These are phyloP conservation scores for Simplicillium sp. DNA, from an alignment of 2,329 filamentous ascomycete genomes.

Conservation along the genomic window DNA sequence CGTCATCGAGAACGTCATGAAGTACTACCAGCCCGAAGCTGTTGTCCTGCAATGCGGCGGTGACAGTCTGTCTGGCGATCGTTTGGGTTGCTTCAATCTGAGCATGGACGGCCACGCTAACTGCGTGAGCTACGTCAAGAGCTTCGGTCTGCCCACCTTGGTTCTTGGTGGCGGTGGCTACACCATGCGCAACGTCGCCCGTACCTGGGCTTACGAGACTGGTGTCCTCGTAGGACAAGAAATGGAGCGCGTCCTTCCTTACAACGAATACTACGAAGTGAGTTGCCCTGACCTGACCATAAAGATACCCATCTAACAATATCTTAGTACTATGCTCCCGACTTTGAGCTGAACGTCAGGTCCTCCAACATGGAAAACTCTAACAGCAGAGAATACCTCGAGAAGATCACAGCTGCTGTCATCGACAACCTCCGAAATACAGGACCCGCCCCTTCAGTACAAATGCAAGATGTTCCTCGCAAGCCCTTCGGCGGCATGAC, in stretches of 20 bases:
- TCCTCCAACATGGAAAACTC: constrained; percentile 87
- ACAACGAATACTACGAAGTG: constrained; percentile 89
- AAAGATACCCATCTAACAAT: constrained; percentile 11
- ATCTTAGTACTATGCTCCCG: constrained; percentile 74
- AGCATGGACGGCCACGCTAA: constrained; percentile 94
- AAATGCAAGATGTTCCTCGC: constrained; percentile 70
- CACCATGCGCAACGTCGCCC: constrained; percentile 92
- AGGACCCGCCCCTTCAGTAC: constrained; percentile 77
- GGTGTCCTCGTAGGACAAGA: constrained; percentile 77
- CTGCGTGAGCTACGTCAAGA: constrained; percentile 87
- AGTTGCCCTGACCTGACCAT: constrained; percentile 34
- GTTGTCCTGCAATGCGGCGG: constrained; percentile 95
- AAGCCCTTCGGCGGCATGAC: constrained; percentile 53
- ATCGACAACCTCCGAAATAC: constrained; percentile 83
- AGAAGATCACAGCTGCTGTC: constrained; percentile 71
- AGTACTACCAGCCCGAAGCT: constrained; percentile 79
- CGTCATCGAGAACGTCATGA: constrained; percentile 79
- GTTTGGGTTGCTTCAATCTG: constrained; percentile 92
- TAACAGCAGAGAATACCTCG: constrained; percentile 72
- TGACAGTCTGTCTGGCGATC: constrained; percentile 87
- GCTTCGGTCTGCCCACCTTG: constrained; percentile 74
- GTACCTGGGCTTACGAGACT: constrained; percentile 96
- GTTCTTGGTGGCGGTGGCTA: constrained; percentile 94
- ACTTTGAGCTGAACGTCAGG: constrained; percentile 84
- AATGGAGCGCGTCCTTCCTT: constrained; percentile 76